phyloP scores from a whole-genome alignment of 805 yeast genomes.

The fission yeast (Schizosaccharomyces pombe) region DNA sequence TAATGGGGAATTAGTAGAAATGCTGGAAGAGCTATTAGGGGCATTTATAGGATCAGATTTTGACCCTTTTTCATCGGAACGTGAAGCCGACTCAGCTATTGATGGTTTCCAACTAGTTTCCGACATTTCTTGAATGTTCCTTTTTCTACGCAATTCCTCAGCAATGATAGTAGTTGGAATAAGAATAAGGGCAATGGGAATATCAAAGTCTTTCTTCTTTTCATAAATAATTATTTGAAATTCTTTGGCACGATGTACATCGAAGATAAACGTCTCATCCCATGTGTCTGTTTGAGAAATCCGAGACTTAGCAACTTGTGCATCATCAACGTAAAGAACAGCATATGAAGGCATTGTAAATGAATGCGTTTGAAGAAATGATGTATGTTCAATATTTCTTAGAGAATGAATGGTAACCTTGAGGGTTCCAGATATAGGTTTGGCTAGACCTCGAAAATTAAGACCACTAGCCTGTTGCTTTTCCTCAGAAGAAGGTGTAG shows the following conservation, averaged over 20 bases:
- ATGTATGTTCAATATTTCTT: neutral
- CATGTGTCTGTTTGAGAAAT: neutral
- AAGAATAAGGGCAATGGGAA: slow-evolving; percentile 81
- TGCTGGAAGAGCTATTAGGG: neutral
- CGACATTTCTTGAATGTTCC: neutral
- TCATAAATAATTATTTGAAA: neutral
- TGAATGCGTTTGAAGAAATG: neutral
- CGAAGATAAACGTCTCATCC: neutral
- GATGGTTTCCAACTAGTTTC: neutral
- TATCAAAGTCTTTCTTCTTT: slow-evolving; percentile 27
- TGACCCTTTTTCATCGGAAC: neutral
- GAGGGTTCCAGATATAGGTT: neutral
- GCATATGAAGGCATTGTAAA: neutral
- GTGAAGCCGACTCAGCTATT: neutral
- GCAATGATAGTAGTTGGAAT: slow-evolving; percentile 47
- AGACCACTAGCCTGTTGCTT: slow-evolving; percentile 1
- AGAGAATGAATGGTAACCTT: neutral
- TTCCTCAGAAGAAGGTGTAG: neutral
- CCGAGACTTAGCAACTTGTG: neutral
- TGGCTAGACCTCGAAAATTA: neutral
- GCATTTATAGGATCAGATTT: neutral
- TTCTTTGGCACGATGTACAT: neutral
- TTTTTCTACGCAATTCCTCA: neutral
- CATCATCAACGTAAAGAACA: neutral
- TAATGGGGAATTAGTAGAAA: neutral